Percentiles rank a stretch among this genome's conserved stretches.
These are phyloP conservation scores for Ascochyta lentis DNA, from an alignment of 2,329 filamentous ascomycete species.

Conservation along the genomic window DNA sequence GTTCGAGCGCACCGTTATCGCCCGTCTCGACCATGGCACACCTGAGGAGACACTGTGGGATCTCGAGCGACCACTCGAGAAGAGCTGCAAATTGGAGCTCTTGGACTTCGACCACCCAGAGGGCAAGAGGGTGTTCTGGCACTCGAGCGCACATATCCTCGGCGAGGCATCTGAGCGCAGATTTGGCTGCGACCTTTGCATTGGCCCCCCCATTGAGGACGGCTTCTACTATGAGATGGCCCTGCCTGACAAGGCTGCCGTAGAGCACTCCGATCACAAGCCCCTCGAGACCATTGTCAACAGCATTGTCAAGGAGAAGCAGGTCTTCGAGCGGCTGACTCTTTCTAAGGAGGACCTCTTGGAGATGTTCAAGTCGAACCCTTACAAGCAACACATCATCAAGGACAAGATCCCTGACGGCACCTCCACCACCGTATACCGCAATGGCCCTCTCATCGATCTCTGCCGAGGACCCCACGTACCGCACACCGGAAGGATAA, in stretches of 20 bases:
- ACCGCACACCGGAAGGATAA: constrained; percentile 89
- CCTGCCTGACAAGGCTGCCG: constrained; percentile 71
- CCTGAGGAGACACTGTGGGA: constrained; percentile 87
- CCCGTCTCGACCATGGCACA: constrained; percentile 76
- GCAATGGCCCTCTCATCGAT: constrained; percentile 92
- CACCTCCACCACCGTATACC: constrained; percentile 91
- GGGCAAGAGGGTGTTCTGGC: constrained; percentile 97
- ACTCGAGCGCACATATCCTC: constrained; percentile 93
- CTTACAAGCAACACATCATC: constrained; percentile 98
- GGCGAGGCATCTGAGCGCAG: constrained; percentile 91
- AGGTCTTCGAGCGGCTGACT: constrained; percentile 87
- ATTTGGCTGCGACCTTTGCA: constrained; percentile 90
- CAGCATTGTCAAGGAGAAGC: constrained; percentile 94
- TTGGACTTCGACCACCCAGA: constrained; percentile 78
- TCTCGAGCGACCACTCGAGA: constrained; percentile 86
- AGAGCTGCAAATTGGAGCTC: constrained; percentile 82
- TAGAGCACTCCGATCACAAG: constrained; percentile 81
- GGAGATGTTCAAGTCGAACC: constrained; percentile 97
- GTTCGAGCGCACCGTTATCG: constrained; percentile 85
- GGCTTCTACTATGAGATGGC: constrained; percentile 99
- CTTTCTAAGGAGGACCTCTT: constrained; percentile 89
- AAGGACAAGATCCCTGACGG: constrained; percentile 88
- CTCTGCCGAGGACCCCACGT: constrained; percentile 95
- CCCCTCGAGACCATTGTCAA: constrained; percentile 80
- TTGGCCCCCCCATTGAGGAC: constrained; percentile 88